These are phyloP conservation scores for Dendrocalamus sinicus DNA, from an alignment of 176 grass and related monocot species.

Conservation along the genomic window DNA sequence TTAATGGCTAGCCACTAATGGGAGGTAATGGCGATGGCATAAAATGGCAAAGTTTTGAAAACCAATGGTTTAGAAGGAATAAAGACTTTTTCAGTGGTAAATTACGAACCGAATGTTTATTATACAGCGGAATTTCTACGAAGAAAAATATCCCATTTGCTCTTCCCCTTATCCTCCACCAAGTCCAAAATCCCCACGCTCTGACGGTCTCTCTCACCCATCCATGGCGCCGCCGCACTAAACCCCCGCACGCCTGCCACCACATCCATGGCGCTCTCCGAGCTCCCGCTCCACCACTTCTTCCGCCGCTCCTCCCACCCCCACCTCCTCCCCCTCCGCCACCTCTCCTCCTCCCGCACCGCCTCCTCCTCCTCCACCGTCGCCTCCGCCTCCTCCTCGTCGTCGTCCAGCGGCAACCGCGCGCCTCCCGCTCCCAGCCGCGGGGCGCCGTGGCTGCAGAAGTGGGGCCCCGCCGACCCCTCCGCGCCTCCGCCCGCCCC, in stretches of 20 bases:
- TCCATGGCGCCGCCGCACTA: constrained; percentile 57
- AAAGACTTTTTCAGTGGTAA: no score
- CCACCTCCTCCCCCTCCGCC: constrained; percentile 45
- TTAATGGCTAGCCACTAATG: no score
- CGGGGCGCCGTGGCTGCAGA: constrained; percentile 71
- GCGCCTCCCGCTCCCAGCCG: constrained; percentile 32
- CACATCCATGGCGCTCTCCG: constrained; percentile 66
- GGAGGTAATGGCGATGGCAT: no score
- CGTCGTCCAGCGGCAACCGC: constrained; percentile 42
- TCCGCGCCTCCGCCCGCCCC: constrained; percentile 34
- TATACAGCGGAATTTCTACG: no score
- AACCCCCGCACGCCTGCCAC: neutral
- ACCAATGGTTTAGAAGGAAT: no score
- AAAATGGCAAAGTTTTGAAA: no score
- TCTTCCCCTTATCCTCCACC: constrained; percentile 34
- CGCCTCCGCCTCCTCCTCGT: constrained; percentile 27
- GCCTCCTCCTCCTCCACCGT: constrained; percentile 19
- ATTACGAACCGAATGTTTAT: no score
- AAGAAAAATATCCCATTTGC: neutral
- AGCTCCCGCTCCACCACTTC: constrained; percentile 72
- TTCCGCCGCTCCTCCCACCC: constrained; percentile 60
- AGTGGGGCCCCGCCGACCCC: constrained; percentile 58
- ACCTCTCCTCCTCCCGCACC: constrained; percentile 38
- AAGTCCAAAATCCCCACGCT: constrained; percentile 24
- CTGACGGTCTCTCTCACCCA: neutral